These are phyloP conservation scores for Nigrospora osmanthi DNA, from an alignment of 2,329 filamentous ascomycete genomes.

Conservation along the genomic window DNA sequence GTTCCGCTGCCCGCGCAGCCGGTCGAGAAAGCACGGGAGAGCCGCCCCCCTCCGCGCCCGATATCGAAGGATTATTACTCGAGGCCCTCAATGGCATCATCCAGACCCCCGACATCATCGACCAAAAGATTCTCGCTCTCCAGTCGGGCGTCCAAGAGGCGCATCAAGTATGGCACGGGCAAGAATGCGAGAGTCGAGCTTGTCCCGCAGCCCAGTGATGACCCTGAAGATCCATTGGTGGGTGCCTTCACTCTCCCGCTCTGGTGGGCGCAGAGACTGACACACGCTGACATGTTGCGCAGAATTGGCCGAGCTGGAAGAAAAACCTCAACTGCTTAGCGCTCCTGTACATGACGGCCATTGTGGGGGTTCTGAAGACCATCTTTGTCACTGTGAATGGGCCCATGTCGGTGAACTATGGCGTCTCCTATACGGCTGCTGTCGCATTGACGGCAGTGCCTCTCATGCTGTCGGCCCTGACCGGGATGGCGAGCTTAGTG, in stretches of 20 bases:
- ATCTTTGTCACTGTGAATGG: conserved; percentile 40
- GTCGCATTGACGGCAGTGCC: conserved; percentile 45
- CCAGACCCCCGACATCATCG: conserved; percentile 21
- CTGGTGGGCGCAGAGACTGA: not conserved
- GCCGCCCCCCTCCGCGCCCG: conserved; percentile 6
- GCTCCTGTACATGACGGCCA: conserved; percentile 36
- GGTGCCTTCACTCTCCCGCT: conserved; percentile 7
- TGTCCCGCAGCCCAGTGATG: conserved; percentile 47
- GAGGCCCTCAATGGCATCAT: not conserved
- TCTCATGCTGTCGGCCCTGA: conserved; percentile 38
- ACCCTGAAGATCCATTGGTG: conserved; percentile 46
- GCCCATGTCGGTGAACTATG: conserved; percentile 32
- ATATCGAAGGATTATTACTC: conserved; percentile 9
- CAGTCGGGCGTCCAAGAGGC: conserved; percentile 22
- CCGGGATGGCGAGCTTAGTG: conserved; percentile 33
- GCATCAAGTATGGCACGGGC: conserved; percentile 39
- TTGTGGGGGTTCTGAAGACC: conserved; percentile 46
- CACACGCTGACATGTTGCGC: conserved; percentile 1
- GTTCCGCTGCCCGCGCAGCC: too few species aligned
- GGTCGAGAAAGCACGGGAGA: too few species aligned
- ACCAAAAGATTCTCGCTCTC: conserved; percentile 26
- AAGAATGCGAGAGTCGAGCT: conserved; percentile 35
- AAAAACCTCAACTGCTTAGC: conserved; percentile 42
- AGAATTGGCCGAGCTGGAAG: conserved; percentile 51
- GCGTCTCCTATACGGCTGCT: conserved; percentile 37